These are phyloP conservation scores for Aspergillus sp. DNA, from an alignment of 2,329 filamentous ascomycete genomes.

Conservation along the genomic window DNA sequence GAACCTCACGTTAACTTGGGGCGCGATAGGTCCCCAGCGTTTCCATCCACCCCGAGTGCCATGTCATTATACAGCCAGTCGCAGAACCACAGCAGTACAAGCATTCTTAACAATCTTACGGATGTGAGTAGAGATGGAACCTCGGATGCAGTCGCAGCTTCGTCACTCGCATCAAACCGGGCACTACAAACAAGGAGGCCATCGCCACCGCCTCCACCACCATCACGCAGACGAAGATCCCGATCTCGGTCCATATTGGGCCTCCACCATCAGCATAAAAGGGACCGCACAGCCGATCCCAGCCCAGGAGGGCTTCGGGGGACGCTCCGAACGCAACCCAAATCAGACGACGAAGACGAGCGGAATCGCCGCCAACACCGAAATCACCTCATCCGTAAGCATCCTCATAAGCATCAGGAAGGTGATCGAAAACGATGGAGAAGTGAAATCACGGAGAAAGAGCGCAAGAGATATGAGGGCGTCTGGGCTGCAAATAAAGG, in stretches of 20 bases:
- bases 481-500: slow-evolving; percentile 53
- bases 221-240: slow-evolving; percentile 38
- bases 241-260: slow-evolving; percentile 38
- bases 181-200: slow-evolving; percentile 38
- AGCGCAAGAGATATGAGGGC: slow-evolving; percentile 51
- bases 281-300: slow-evolving; percentile 29
- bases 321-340: slow-evolving; percentile 42
- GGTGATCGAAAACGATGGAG: slow-evolving; percentile 49
- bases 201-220: slow-evolving; percentile 39
- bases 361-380: slow-evolving; percentile 27
- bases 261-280: slow-evolving; percentile 30
- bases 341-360: slow-evolving; percentile 35
- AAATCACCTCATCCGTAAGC: slow-evolving; percentile 41
- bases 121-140: slow-evolving; percentile 39
- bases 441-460: slow-evolving; percentile 44
- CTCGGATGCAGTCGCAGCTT: slow-evolving; percentile 49
- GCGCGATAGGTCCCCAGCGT: slow-evolving; percentile 13
- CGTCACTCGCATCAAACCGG: slow-evolving; percentile 46
- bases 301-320: slow-evolving; percentile 44
- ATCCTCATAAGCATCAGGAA: slow-evolving; percentile 51
- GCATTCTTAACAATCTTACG: slow-evolving; percentile 21
- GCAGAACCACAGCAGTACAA: slow-evolving; percentile 25
- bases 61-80: slow-evolving; percentile 26
- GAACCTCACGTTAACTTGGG: slow-evolving; percentile 11
- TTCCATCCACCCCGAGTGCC: slow-evolving; percentile 26